phyloP scores from a whole-genome alignment of 805 yeast species.

The Yarrowia bubula region DNA sequence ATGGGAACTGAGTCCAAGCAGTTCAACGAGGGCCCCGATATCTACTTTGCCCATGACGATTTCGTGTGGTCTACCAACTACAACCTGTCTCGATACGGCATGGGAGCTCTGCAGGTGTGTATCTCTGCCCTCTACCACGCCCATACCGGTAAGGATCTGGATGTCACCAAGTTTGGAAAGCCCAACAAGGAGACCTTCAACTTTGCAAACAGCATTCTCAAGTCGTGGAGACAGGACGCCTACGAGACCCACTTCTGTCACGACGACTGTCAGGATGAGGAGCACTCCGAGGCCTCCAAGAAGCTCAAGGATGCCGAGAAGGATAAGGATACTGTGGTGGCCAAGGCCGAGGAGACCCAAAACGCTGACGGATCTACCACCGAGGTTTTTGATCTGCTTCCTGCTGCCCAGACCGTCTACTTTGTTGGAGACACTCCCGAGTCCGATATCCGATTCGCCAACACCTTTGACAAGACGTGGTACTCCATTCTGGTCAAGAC shows the following conservation, averaged over 20 bases:
- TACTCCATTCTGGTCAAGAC: constrained; percentile 80
- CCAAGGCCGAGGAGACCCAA: constrained; percentile 39
- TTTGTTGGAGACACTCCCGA: constrained; percentile 91
- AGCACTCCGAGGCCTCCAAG: neutral
- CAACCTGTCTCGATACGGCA: constrained; percentile 78
- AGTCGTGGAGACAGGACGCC: constrained; percentile 74
- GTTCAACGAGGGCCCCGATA: constrained; percentile 73
- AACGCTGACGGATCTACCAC: constrained; percentile 43
- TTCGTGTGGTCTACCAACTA: constrained; percentile 92
- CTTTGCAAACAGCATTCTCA: constrained; percentile 75
- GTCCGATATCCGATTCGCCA: constrained; percentile 83
- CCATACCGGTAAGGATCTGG: constrained; percentile 77
- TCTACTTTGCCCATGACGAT: constrained; percentile 88
- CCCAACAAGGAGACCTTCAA: constrained; percentile 85
- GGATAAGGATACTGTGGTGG: constrained; percentile 31
- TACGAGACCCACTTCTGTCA: constrained; percentile 63
- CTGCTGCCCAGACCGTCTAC: constrained; percentile 82
- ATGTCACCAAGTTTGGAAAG: constrained; percentile 82
- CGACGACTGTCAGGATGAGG: constrained; percentile 34
- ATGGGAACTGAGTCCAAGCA: constrained; percentile 79
- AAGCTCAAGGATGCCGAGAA: neutral
- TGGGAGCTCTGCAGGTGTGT: constrained; percentile 91
- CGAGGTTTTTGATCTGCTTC: constrained; percentile 51
- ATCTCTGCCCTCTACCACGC: constrained; percentile 81
- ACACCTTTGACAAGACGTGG: constrained; percentile 83